Percentiles rank a stretch among this genome's conserved stretches.
Evolutionary conservation across 2,329 filamentous ascomycete species (phyloP).

Genomic region (Fusarium mangiferae): DNA sequence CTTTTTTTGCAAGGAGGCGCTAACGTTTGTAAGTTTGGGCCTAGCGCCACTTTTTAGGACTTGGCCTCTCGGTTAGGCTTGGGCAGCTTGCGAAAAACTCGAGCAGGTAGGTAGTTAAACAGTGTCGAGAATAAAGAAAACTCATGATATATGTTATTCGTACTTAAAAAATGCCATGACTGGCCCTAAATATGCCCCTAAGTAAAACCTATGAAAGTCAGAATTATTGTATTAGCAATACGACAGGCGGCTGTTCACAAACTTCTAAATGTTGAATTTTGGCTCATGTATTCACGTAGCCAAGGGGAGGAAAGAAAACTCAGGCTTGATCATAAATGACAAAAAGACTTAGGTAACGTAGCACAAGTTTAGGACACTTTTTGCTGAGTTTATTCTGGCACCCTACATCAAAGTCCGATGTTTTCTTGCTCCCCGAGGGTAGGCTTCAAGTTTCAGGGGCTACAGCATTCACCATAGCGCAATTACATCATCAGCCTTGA

Average conservation of each 20-base stretch:
- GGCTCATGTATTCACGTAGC: not conserved
- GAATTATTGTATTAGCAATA: not conserved
- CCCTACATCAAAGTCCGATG: too few relatives aligned
- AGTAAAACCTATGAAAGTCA: not conserved
- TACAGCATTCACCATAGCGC: not conserved
- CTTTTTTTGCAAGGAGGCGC: constrained; percentile 53
- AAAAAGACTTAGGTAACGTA: too few relatives aligned
- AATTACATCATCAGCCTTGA: constrained; percentile 22
- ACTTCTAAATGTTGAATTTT: not conserved
- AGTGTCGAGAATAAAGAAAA: not conserved
- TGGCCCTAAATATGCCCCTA: not conserved
- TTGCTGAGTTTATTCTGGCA: too few relatives aligned
- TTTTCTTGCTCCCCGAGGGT: too few relatives aligned
- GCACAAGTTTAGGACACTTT: too few relatives aligned
- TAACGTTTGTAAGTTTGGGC: constrained; percentile 40
- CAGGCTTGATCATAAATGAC: too few relatives aligned
- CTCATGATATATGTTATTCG: not conserved
- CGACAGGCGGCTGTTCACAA: not conserved
- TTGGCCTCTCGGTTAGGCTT: not conserved
- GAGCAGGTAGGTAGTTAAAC: not conserved
- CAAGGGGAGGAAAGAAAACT: too few relatives aligned
- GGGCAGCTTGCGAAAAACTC: constrained; percentile 14
- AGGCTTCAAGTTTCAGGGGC: not conserved
- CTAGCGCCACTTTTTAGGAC: constrained; percentile 33
- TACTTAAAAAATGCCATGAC: too few relatives aligned